Evolutionary conservation across 2,329 filamentous ascomycete species (phyloP), one percentile per base, ranked within the genome.

Genomic region (Stagonosporopsis chrysanthemi): DNA sequence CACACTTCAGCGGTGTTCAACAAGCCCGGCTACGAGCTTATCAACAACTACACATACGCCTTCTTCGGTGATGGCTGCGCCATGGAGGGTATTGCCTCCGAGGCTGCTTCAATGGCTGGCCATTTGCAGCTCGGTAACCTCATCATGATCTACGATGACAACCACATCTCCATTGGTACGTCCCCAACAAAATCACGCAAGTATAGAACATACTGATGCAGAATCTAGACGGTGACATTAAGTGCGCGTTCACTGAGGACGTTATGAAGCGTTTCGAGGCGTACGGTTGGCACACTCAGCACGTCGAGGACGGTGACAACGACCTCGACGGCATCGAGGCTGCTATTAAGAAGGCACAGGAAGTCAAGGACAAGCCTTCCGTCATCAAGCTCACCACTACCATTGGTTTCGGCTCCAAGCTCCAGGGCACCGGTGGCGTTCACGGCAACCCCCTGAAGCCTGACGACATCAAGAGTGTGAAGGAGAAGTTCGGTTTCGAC

Each of bases 51-150:
- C 87, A 99, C 95, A 77, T 99, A 93, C 83, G 83, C 80, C 81
- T 97, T 98, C 87, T 91, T 99, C 77, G 95, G 95, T 78, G 95
- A 99, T 84, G 95, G 95, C 68, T 99, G 95, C 82, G 87, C 96
- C 81, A 96, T 96, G 93, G 95, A 99, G 85, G 95, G 95, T 85
- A 86, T 99, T 83, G 92, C 95, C 68, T 87, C 87, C 76, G 95
- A 99, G 84, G 94, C 95, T 73, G 91, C 86, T 70, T 97, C 92
- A 60, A 86, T 92, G 69, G 95, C 95, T 69, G 95, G 95, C 76
- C 95, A 99, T 84, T 86, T 98, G 80, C 90, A 98, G 86, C 88
- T 99, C 66, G 95, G 94, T 77, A 99, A 98, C 86, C 85, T 99
- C 75, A 98, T 98, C 81, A 88, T 87, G 80, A 86, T 99, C 81